These are phyloP conservation scores for Saraca asoca DNA, from an alignment of 331 rosid genomes.

Conservation along the genomic window DNA sequence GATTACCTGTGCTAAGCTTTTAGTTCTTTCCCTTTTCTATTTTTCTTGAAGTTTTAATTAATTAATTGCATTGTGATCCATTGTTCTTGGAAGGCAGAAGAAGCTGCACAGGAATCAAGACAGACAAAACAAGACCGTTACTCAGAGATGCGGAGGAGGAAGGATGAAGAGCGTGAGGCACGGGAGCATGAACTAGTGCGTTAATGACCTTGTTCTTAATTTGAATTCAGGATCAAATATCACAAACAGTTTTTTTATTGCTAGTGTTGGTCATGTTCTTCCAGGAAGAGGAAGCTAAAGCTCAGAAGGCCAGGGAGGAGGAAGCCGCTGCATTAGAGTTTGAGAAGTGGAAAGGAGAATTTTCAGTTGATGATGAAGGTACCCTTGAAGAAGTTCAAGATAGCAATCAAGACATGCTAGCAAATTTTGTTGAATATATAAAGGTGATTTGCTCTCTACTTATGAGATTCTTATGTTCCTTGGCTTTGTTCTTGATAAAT, in stretches of 20 bases:
- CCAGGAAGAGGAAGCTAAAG: conserved; percentile 93
- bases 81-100: conserved; percentile 70
- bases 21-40: background rate
- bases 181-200: conserved; percentile 70
- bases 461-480: conserved; percentile 13
- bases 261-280: conserved; percentile 31
- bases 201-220: conserved; percentile 29
- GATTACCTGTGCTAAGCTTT: background rate
- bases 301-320: conserved; percentile 90
- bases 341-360: conserved; percentile 97
- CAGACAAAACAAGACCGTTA: conserved; percentile 77
- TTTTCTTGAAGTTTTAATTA: conserved; percentile 28
- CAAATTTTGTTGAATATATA: conserved; percentile 83
- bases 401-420: conserved; percentile 67
- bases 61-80: conserved; percentile 15
- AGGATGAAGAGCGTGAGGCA: conserved; percentile 94
- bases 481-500: conserved; percentile 8
- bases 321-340: conserved; percentile 94
- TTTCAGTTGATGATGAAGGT: conserved; percentile 95
- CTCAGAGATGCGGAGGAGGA: conserved; percentile 77
- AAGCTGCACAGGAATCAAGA: conserved; percentile 75
- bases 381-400: conserved; percentile 77
- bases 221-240: conserved; percentile 16
- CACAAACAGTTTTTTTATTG: background rate
- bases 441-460: conserved; percentile 52